Base-by-base conservation (phyloP, 2,329 filamentous ascomycete genomes). In the Ophiostoma tasmaniense region DNA sequence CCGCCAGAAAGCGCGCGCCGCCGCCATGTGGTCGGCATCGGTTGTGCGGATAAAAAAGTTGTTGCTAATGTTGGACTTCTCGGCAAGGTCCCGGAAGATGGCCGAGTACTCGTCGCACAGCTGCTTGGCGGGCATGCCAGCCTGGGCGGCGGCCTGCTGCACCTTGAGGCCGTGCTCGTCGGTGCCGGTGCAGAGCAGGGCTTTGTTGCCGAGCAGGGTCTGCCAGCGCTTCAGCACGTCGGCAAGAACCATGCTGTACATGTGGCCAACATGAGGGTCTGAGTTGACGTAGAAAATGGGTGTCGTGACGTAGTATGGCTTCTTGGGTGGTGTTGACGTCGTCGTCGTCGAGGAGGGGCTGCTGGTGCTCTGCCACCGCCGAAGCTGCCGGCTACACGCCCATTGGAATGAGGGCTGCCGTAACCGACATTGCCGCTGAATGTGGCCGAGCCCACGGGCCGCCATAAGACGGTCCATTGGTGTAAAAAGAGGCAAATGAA, bases 271-370 rank as follows among this genome's bases (percentile, higher is more conserved):
- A 81, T 99, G 95, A 66, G 95, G 95, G 64, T 92, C 93, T 68
- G 93, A 92, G 85, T 99, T 99, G 81, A 99, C 95, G 79, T 99
- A 99, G 82, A 98, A 99, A 70, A 99, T 99, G 2, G 95, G 95
- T 10, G 93, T 96, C 5, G 95, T 98, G 75, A 97, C 84, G 82
- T 98, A 99, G 81, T 90, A 97, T 10, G 94, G 93, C 81, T 98
- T 98, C 71, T 71, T 39, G 3, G 39, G 8, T 0, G 67, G 6
- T 0, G 64, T 28, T 10, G 68, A 4, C 30, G 61, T 14, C 1
- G 66, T 22, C 0, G 55, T 50, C 17, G 64, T 59, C 55, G 55
- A 61, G 55, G 55, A 61, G 22, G n/a, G 14, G 33, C 22, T 59
- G 55, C 25, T 17, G 59, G 17, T 30, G 39, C 39, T 52, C 68